These are phyloP conservation scores for Naganishia friedmannii DNA, from an alignment of 768 basidiomycete species.

Conservation along the genomic window DNA sequence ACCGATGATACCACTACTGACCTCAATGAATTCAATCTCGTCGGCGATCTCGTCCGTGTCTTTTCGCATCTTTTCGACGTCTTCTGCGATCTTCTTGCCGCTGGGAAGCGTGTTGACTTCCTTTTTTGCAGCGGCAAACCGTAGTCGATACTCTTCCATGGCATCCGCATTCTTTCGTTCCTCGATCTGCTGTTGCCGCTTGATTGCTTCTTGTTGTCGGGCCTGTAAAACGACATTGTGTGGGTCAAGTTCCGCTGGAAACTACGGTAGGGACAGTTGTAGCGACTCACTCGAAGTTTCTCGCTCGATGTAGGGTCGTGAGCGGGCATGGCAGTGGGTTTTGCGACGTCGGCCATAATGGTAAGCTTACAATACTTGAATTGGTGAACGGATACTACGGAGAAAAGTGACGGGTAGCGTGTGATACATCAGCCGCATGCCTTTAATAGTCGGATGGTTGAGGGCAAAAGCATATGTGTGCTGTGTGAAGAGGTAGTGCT, in stretches of 20 bases:
- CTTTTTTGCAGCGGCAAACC: conserved; percentile 5
- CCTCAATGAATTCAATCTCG: conserved; percentile 24
- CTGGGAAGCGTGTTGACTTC: conserved; percentile 1
- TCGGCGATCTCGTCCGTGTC: conserved; percentile 6
- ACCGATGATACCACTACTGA: neutral
- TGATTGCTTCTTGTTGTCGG: conserved; percentile 9
- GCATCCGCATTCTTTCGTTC: conserved; percentile 17
- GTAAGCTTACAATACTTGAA: neutral
- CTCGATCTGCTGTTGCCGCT: conserved; percentile 6
- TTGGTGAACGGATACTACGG: neutral
- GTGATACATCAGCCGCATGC: neutral
- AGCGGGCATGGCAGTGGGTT: neutral
- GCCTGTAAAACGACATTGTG: neutral
- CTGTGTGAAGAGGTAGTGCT: neutral
- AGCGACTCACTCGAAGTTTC: conserved; percentile 1
- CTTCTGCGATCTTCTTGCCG: neutral
- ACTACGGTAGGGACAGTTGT: neutral
- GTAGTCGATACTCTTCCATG: conserved; percentile 15
- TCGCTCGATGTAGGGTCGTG: conserved; percentile 5
- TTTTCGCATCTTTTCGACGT: conserved; percentile 1
- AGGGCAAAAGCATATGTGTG: neutral
- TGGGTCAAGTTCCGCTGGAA: neutral
- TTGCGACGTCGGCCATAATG: conserved; percentile 2
- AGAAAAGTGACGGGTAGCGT: neutral
- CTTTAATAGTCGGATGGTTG: neutral